Evolutionary conservation across 257 asterid species (phyloP), one percentile per base, ranked within the genome.

Genomic region (Parsonsia alboflavescens): DNA sequence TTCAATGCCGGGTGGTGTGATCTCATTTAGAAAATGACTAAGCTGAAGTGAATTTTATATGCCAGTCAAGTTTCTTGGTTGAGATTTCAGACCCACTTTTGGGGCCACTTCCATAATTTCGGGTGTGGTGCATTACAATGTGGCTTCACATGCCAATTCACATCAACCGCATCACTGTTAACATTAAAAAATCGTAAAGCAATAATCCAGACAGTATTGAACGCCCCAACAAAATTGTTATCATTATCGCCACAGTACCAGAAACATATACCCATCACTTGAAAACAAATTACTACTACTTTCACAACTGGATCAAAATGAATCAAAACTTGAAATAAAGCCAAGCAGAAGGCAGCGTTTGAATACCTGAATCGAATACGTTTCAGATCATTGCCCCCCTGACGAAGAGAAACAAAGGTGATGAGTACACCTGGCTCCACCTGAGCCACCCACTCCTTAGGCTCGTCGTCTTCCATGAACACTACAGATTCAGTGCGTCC

Each of bases 371-470:
- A 95, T 52, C 93, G 90, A 81, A 95, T 95, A 73, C 96, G 84
- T 78, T 87, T 95, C 73, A 95, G 96, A 80, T 90, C 96, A 76
- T 95, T 95, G 54, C 99, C 99, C 72, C 96, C 97, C 2, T 84
- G 85, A 61, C 93, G 91, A 82, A 90, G 84, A 1, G 98, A 87
- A 77, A 95, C 86, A 66, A 95, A 92, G 1, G 99, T 89, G 81
- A 95, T 95, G 30, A 90, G 80, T 68, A 95, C 99, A 26, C 99
- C 98, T 1, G 99, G 98, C 83, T 95, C 99, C 57, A 90, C 98
- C 82, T 95, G 99, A 61, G 99, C 99, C 53, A 91, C 91, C 99
- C 99, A 94, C 65, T 92, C 99, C 78, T 89, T 92, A 7, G 89
- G 82, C 84, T 90, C 98, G 64, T 90, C 95, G 68, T 93, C 97